Evolutionary conservation across 1,139 yeast species (phyloP), one percentile per base, ranked within the genome.

Genomic region (Sugiyamaella novakii): DNA sequence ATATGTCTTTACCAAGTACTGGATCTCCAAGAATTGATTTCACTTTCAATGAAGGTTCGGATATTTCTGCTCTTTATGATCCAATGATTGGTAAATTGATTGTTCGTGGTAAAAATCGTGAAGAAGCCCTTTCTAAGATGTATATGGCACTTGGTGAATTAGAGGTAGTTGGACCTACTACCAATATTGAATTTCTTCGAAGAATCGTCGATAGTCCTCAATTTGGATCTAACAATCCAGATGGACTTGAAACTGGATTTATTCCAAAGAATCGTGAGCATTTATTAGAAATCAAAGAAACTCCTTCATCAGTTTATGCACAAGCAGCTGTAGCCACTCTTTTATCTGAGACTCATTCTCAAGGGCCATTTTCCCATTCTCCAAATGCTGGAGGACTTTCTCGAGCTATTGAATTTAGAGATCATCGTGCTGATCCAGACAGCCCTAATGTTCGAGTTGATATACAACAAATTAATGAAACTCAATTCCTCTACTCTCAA

Each of bases 1-100:
- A 65, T 52, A 50, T 65, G 58, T 52, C 54, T 18, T 47, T 48
- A 3, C 67, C 69, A 7, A 47, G 56, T 15, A 60, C 64, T 8
- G 65, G 64, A 8, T 33, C 52, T 12, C 65, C 68, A 3, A 55
- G 70, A 11, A 56, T 65, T 5, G 70, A 66, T 46, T 56, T 64
- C 44, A 59, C 68, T 2, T 64, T 66, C 50, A 54, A 54, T 34
- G 57, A 64, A 44, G 61, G 60, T 21, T 59, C 62, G 18, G 61
- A 63, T 1, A 67, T 66, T 3, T 62, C 68, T 5, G 60, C 70
- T 5, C 56, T 64, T 15, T 66, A 65, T 40, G 70, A 66, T 43
- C 70, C 70, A 21, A 66, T 66, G 70, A 62, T 66, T 43, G 70
- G 69, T 19, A 66, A 66, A 54, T 58, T 66, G n/a, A 66, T 66